A percentile compares a stretch with the other conserved stretches of the same genome.
Evolutionary conservation across 345 rosid genomes (phyloP).

Genomic region (Lepidium sativum): DNA sequence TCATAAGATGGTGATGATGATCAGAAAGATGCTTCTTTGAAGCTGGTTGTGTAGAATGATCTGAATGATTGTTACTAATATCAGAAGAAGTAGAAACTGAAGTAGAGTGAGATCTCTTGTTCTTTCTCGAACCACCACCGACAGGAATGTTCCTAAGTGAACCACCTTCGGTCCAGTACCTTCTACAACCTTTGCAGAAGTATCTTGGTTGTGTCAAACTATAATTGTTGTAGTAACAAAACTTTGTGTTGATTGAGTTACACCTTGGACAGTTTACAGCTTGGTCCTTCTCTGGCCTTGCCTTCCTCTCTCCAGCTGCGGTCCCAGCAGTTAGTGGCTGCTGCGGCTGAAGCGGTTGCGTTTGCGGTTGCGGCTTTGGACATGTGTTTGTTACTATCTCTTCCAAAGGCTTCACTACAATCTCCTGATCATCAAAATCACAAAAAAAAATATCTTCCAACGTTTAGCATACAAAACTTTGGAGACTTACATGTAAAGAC

Average conservation of each 20-base stretch:
- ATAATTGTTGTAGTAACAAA: conserved; percentile 98
- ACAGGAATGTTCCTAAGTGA: conserved; percentile 93
- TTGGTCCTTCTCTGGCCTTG: conserved; percentile 74
- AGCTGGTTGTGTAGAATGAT: conserved; percentile 29
- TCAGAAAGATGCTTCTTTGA: conserved; percentile 56
- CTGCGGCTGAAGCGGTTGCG: conserved; percentile 14
- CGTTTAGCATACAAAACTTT: not conserved
- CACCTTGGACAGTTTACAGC: conserved; percentile 94
- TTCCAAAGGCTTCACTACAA: conserved; percentile 83
- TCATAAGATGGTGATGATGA: conserved; percentile 30
- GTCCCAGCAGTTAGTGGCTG: conserved; percentile 17
- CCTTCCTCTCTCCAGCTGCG: conserved; percentile 34
- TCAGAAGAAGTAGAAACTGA: conserved; percentile 27
- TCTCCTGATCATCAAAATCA: conserved; percentile 43
- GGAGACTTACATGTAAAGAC: not conserved
- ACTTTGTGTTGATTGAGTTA: conserved; percentile 90
- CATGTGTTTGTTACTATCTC: conserved; percentile 67
- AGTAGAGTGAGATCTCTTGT: conserved; percentile 64
- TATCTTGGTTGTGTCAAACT: conserved; percentile 96
- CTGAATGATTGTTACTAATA: conserved; percentile 15
- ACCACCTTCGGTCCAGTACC: conserved; percentile 99
- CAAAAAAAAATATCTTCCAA: no score
- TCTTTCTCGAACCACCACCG: conserved; percentile 97
- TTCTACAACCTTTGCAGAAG: conserved; percentile 92
- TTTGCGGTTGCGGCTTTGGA: conserved; percentile 25